Evolutionary conservation across 768 basidiomycete genomes (phyloP).

Genomic region (Rubroboletus satanas): DNA sequence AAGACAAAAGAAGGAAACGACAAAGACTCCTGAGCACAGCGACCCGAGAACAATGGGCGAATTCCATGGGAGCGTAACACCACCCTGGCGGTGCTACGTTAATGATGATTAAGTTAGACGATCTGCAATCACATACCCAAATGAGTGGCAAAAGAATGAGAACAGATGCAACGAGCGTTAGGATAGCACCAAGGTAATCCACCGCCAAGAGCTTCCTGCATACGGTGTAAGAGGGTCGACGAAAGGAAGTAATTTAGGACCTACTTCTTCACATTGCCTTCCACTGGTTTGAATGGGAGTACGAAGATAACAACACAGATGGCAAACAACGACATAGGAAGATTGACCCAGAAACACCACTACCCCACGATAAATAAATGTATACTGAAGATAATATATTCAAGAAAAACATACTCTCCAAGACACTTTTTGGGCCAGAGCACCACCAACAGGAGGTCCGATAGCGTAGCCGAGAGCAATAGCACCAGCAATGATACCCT

Average conservation of each 20-base stretch:
- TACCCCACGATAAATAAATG: conserved; percentile 14
- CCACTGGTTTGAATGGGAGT: conserved; percentile 66
- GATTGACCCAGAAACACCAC: conserved; percentile 77
- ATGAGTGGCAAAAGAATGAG: conserved; percentile 67
- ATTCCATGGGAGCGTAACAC: conserved; percentile 67
- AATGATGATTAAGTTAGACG: background rate
- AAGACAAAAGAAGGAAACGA: conserved; percentile 55
- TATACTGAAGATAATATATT: background rate
- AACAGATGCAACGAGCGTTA: conserved; percentile 59
- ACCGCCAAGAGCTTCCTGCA: conserved; percentile 58
- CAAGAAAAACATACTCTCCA: conserved; percentile 51
- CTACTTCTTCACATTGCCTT: conserved; percentile 53
- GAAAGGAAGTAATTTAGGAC: background rate
- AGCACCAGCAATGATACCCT: conserved; percentile 64
- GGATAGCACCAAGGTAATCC: conserved; percentile 57
- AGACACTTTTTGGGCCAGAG: conserved; percentile 54
- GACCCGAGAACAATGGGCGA: conserved; percentile 63
- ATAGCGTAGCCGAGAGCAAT: conserved; percentile 55
- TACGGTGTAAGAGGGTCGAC: background rate
- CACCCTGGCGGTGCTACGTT: conserved; percentile 43
- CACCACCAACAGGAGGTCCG: conserved; percentile 67
- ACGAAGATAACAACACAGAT: conserved; percentile 56
- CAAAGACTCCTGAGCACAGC: conserved; percentile 50
- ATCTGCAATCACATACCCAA: conserved; percentile 45
- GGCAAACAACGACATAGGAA: conserved; percentile 54